Evolutionary conservation across 1,284 basidiomycete species (phyloP).

Genomic region (Phylloboletellus chloephorus): DNA sequence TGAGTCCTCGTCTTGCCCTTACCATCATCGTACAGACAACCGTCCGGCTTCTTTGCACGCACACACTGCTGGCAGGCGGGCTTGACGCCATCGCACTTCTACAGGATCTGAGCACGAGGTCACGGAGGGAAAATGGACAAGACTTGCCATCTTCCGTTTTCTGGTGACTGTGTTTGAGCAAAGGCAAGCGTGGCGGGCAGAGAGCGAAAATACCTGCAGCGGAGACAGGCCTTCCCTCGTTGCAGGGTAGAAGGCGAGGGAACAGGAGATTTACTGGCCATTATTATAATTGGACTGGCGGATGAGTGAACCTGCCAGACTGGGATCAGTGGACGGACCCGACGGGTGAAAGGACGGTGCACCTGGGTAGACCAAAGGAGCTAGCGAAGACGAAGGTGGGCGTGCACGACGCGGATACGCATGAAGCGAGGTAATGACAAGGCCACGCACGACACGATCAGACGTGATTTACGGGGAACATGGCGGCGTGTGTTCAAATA

Average conservation of each 20-base stretch:
- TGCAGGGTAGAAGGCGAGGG: slow-evolving; percentile 32
- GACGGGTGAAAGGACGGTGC: neutral
- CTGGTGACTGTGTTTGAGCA: slow-evolving; percentile 33
- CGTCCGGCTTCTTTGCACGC: slow-evolving; percentile 54
- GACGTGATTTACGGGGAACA: slow-evolving; percentile 29
- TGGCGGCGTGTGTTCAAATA: slow-evolving; percentile 28
- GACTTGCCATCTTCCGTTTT: slow-evolving; percentile 71
- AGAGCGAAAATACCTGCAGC: slow-evolving; percentile 31
- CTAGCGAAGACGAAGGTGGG: slow-evolving; percentile 9
- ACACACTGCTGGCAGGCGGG: slow-evolving; percentile 58
- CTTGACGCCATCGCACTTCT: slow-evolving; percentile 57
- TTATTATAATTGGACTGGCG: slow-evolving; percentile 32
- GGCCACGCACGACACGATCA: slow-evolving; percentile 13
- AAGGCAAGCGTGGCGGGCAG: neutral
- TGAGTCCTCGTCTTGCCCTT: slow-evolving; percentile 62
- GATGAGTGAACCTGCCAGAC: slow-evolving; percentile 18
- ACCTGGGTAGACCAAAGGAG: neutral
- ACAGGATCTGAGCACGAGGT: slow-evolving; percentile 10
- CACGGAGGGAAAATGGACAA: neutral
- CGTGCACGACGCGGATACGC: slow-evolving; percentile 17
- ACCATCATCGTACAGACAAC: slow-evolving; percentile 59
- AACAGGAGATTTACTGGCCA: slow-evolving; percentile 29
- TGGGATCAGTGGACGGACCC: slow-evolving; percentile 5
- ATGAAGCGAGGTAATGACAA: slow-evolving; percentile 28
- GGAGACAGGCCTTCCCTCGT: slow-evolving; percentile 35